Evolutionary conservation across 2,329 filamentous ascomycete genomes (phyloP), one percentile per base, ranked within the genome.

Genomic region (Verticillium tricorpus): DNA sequence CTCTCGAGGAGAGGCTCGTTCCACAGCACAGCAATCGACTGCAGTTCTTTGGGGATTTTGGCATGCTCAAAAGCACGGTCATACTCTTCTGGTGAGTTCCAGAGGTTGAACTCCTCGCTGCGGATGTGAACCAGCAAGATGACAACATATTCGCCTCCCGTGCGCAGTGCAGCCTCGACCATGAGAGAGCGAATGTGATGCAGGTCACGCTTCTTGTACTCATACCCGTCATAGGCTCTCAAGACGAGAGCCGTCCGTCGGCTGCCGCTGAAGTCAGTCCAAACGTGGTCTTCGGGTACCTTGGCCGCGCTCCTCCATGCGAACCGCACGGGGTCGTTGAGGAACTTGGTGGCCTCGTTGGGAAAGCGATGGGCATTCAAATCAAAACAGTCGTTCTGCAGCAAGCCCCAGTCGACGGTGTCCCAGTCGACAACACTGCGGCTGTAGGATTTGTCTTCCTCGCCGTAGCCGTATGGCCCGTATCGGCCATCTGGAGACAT

Each of bases 51-150:
- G 0, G 91, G 81, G 68, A 90, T 74, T 68, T 89, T 82, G 70
- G 84, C 77, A 70, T 86, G 82, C 70, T 96, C 79, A 69, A 94
- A 85, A 72, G 72, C 73, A 17, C 84, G 81, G 67, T 92, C 84
- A 62, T 92, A 91, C 0, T 87, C 89, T 39, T 84, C 82, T 22
- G 90, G 85, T 68, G 95, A 91, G 0, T 90, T 86, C 90, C 90
- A 96, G 67, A 96, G 92, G 55, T 89, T 90, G 55, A 88, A 78
- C 69, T 90, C 86, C 1, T 71, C 67, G 73, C 96, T 89, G 69
- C 91, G 92, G 67, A 96, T 91, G 67, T 96, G 92, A 45, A 96
- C 83, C 39, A 96, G 80, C 71, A 97, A 92, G 73, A 95, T 91
- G 3, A 96, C 82, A 5, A 84, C 83, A 69, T 95, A 96, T 72